Conservation (phyloP, 805 yeast species). For the Ogataea degrootiae region DNA sequence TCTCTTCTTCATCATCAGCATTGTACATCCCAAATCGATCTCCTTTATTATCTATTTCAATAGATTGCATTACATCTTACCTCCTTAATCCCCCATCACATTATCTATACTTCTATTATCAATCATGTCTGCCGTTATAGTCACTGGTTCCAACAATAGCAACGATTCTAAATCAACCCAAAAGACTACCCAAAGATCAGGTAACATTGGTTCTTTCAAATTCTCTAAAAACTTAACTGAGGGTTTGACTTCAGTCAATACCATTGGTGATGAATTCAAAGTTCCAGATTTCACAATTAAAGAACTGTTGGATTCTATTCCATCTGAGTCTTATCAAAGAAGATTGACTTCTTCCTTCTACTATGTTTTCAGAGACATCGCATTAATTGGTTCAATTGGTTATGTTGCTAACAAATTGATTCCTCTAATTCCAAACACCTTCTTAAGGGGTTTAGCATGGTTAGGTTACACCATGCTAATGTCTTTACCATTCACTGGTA, state of each 20-base stretch:
- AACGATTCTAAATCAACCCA: constrained; percentile 7
- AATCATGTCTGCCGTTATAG: constrained; percentile 31
- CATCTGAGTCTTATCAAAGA: constrained; percentile 70
- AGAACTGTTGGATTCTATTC: constrained; percentile 68
- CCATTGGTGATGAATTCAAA: constrained; percentile 60
- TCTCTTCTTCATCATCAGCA: too few species aligned
- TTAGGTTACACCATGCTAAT: constrained; percentile 44
- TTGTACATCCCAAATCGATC: too few species aligned
- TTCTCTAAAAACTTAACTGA: constrained; percentile 36
- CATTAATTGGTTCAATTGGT: constrained; percentile 43
- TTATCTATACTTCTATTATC: not conserved
- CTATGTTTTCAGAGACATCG: constrained; percentile 67
- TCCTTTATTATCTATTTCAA: too few species aligned
- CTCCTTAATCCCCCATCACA: not conserved
- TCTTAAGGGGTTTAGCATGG: constrained; percentile 57
- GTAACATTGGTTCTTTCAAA: constrained; percentile 39
- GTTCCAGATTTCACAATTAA: constrained; percentile 76
- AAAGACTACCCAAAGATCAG: constrained; percentile 29
- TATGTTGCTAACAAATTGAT: constrained; percentile 50
- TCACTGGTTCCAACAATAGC: constrained; percentile 24
- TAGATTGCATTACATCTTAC: not conserved
- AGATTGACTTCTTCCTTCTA: constrained; percentile 47
- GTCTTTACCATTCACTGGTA: constrained; percentile 70
- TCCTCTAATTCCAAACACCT: constrained; percentile 40
- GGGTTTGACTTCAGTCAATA: constrained; percentile 46